Conservation (phyloP, 768 basidiomycete genomes). For the Suillus subalutaceus region DNA sequence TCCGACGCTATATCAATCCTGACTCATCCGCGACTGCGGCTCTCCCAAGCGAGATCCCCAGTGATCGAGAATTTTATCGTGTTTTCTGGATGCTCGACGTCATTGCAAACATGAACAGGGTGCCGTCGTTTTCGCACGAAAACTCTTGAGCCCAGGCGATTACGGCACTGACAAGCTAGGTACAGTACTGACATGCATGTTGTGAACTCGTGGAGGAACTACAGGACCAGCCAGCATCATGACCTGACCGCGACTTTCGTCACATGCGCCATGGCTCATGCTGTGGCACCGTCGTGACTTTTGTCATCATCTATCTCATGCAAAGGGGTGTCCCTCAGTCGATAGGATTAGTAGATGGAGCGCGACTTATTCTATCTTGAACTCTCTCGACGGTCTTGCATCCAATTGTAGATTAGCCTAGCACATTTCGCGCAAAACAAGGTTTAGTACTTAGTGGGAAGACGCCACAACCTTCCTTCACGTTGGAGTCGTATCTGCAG, state of each 20-base stretch:
- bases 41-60: neutral
- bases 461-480: too few relatives aligned
- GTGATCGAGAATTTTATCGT: neutral
- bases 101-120: neutral
- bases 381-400: too few relatives aligned
- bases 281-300: neutral
- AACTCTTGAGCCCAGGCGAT: neutral
- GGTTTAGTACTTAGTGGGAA: too few relatives aligned
- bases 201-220: slow-evolving; percentile 65
- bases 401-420: too few relatives aligned
- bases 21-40: neutral
- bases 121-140: neutral
- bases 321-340: too few relatives aligned
- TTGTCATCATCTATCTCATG: too few relatives aligned
- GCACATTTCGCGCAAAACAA: too few relatives aligned
- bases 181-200: slow-evolving; percentile 45
- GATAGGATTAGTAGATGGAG: too few relatives aligned
- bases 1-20: neutral
- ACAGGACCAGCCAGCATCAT: slow-evolving; percentile 85
- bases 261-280: slow-evolving; percentile 53
- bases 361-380: too few relatives aligned
- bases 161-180: slow-evolving; percentile 61
- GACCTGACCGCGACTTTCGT: slow-evolving; percentile 93
- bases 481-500: too few relatives aligned
- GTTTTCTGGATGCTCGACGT: neutral